Evolutionary conservation across 371 early-diverging fungal genomes (phyloP).

Genomic region (Phascolomyces articulosus): DNA sequence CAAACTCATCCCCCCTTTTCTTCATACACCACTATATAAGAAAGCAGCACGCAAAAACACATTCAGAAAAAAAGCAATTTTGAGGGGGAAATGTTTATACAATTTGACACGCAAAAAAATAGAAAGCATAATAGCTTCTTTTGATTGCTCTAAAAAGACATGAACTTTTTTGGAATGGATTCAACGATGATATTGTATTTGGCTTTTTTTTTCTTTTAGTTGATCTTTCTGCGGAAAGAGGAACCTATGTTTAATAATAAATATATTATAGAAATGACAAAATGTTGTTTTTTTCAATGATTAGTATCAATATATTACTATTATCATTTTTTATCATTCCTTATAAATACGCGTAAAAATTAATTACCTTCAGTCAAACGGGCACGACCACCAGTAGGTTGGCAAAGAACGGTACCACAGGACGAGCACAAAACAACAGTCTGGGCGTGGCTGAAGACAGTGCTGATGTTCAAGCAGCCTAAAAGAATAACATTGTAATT

Average conservation of each 20-base stretch:
- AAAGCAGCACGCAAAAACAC: no score
- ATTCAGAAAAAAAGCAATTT: no score
- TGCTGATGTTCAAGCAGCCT: constrained; percentile 97
- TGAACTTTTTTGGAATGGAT: not conserved
- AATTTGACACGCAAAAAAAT: no score
- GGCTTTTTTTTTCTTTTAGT: constrained; percentile 35
- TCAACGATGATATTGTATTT: constrained; percentile 4
- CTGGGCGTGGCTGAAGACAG: constrained; percentile 99
- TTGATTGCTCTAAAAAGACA: no score
- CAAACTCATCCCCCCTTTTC: no score
- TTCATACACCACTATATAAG: no score
- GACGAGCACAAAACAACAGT: constrained; percentile 96
- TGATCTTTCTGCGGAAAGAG: constrained; percentile 60
- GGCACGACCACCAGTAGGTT: constrained; percentile 99
- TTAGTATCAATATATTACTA: no score
- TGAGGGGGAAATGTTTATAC: no score
- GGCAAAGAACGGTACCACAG: constrained; percentile 96
- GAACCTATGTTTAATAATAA: constrained; percentile 16
- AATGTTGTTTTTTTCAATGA: not conserved
- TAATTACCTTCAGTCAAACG: constrained; percentile 86
- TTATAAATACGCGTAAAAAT: not conserved
- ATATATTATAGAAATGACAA: not conserved
- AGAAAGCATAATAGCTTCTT: no score
- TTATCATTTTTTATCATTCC: not conserved
- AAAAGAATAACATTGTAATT: not conserved